These are phyloP conservation scores for Cyclocybe aegerita DNA, from an alignment of 768 basidiomycete species.

Conservation along the genomic window DNA sequence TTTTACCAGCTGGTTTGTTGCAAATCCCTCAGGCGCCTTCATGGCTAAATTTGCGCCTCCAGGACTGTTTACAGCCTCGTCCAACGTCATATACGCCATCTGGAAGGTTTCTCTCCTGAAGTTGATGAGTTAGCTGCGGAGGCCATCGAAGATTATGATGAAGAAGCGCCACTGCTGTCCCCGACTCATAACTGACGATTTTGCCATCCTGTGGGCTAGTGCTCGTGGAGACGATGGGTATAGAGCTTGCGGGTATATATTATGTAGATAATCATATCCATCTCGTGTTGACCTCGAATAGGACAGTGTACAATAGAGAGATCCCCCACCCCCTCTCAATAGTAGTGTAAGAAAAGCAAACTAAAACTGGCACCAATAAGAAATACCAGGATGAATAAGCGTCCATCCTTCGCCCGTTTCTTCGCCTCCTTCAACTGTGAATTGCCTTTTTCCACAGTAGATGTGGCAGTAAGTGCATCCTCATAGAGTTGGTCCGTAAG, in stretches of 20 bases:
- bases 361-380: conserved; percentile 90
- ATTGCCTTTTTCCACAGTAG: conserved; percentile 87
- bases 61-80: conserved; percentile 71
- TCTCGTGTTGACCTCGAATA: not conserved
- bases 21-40: not conserved
- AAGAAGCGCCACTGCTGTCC: conserved; percentile 58
- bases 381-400: conserved; percentile 90
- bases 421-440: conserved; percentile 87
- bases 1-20: conserved; percentile 64
- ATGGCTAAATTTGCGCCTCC: not conserved
- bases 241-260: conserved; percentile 11
- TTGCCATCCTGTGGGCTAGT: not conserved
- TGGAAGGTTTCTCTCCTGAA: conserved; percentile 48
- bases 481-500: conserved; percentile 92
- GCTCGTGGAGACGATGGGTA: conserved; percentile 8
- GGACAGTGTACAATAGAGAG: conserved; percentile 13
- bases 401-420: conserved; percentile 80
- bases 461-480: conserved; percentile 87
- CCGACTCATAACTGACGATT: conserved; percentile 6
- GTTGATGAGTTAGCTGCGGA: conserved; percentile 58
- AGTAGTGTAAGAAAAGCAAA: conserved; percentile 90
- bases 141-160: conserved; percentile 57
- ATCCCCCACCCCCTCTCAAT: conserved; percentile 39
- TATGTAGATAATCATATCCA: conserved; percentile 5
- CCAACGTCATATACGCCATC: conserved; percentile 55